Evolutionary conservation across 2,329 filamentous ascomycete genomes (phyloP).

Genomic region (Cryphonectria parasitica): DNA sequence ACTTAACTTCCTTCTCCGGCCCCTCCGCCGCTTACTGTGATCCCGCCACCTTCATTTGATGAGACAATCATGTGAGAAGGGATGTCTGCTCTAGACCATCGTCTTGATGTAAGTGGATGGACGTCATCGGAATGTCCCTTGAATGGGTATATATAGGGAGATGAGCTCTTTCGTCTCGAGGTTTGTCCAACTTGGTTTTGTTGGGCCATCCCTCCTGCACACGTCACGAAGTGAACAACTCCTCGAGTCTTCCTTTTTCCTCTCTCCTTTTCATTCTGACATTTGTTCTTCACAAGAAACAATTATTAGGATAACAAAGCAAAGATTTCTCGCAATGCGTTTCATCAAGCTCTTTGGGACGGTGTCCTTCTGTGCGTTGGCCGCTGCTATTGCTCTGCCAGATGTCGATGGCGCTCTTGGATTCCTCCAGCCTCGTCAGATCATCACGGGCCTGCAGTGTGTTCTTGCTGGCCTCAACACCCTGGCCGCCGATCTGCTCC

Average conservation of each 20-base stretch:
- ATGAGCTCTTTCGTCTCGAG: neutral
- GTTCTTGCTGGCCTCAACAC: neutral
- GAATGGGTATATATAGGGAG: neutral
- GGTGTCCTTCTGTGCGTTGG: neutral
- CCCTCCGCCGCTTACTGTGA: neutral
- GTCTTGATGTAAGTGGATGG: neutral
- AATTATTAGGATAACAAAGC: neutral
- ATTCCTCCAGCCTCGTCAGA: neutral
- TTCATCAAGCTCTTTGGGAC: neutral
- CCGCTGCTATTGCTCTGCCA: neutral
- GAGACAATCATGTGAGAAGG: neutral
- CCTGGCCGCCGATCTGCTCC: neutral
- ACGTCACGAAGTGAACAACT: neutral
- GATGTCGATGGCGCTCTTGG: neutral
- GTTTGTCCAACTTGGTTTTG: neutral
- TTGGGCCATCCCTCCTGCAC: neutral
- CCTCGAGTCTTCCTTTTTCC: neutral
- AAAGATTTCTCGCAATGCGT: neutral
- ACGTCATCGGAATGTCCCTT: neutral
- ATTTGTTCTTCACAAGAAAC: neutral
- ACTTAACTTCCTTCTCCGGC: neutral
- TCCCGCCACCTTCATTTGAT: neutral
- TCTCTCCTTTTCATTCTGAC: neutral
- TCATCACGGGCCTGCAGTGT: slow-evolving; percentile 6
- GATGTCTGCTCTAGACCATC: neutral